phyloP scores from a whole-genome alignment of 805 yeast species.

The Ascoidea asiatica region DNA sequence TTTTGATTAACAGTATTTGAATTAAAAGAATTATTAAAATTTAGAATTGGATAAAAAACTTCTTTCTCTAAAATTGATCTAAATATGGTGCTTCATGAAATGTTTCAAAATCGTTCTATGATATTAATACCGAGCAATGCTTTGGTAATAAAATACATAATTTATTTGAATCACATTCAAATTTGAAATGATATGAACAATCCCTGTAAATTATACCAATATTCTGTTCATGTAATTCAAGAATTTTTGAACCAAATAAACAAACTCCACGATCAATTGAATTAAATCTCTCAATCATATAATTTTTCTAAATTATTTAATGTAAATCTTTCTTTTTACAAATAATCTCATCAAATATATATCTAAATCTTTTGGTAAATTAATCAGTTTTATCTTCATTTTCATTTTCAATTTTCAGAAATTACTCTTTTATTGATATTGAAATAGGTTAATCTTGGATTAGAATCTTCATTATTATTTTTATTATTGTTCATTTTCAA shows the following conservation, averaged over 20 bases:
- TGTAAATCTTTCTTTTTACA: slow-evolving; percentile 29
- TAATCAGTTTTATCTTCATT: slow-evolving; percentile 23
- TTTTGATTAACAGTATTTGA: too few relatives aligned
- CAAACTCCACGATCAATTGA: slow-evolving; percentile 70
- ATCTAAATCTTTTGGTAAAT: slow-evolving; percentile 56
- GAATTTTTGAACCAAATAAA: slow-evolving; percentile 60
- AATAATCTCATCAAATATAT: slow-evolving; percentile 49
- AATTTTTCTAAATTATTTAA: too few relatives aligned
- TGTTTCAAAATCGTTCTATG: slow-evolving; percentile 70
- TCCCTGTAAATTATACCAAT: slow-evolving; percentile 52
- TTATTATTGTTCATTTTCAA: slow-evolving; percentile 12
- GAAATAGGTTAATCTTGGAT: too few relatives aligned
- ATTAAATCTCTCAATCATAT: too few relatives aligned
- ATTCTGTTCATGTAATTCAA: slow-evolving; percentile 52
- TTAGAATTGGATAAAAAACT: too few relatives aligned
- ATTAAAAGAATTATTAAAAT: too few relatives aligned
- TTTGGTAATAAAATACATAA: slow-evolving; percentile 63
- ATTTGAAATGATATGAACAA: slow-evolving; percentile 57
- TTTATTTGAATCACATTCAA: slow-evolving; percentile 50
- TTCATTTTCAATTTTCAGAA: background rate
- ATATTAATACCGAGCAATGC: slow-evolving; percentile 45
- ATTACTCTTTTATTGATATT: too few relatives aligned
- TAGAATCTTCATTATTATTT: slow-evolving; percentile 1
- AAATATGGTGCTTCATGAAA: slow-evolving; percentile 75
- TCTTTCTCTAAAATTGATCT: slow-evolving; percentile 69